Conservation (phyloP, 2,329 filamentous ascomycete species). For the Monilinia fructigena region DNA sequence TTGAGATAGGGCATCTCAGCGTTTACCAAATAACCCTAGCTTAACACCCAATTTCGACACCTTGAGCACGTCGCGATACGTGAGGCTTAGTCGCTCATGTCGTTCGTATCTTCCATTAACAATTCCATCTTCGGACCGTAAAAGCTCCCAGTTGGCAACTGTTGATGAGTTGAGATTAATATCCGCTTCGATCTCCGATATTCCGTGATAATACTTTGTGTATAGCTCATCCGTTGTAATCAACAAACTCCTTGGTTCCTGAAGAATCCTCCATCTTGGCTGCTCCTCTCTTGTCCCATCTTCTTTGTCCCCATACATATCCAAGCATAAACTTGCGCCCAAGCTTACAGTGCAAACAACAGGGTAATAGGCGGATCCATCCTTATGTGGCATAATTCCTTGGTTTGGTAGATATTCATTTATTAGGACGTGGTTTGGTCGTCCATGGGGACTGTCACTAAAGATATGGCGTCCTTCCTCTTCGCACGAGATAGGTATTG, state of each 20-base stretch:
- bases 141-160: slow-evolving; percentile 70
- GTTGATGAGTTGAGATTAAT: slow-evolving; percentile 58
- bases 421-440: slow-evolving; percentile 86
- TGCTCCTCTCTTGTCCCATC: slow-evolving; percentile 56
- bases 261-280: slow-evolving; percentile 62
- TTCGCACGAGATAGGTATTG: slow-evolving; percentile 45
- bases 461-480: slow-evolving; percentile 49
- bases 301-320: slow-evolving; percentile 66
- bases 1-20: slow-evolving; percentile 25
- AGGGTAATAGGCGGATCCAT: slow-evolving; percentile 81
- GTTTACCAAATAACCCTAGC: slow-evolving; percentile 48
- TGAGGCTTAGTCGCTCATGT: slow-evolving; percentile 67
- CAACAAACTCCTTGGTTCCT: slow-evolving; percentile 79
- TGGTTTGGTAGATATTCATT: slow-evolving; percentile 88
- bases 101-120: slow-evolving; percentile 56
- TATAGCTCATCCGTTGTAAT: slow-evolving; percentile 71
- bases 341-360: slow-evolving; percentile 90
- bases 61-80: slow-evolving; percentile 82
- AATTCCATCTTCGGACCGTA: slow-evolving; percentile 52
- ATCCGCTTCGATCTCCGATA: slow-evolving; percentile 66
- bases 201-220: slow-evolving; percentile 71
- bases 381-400: slow-evolving; percentile 97
- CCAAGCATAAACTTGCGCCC: slow-evolving; percentile 72
- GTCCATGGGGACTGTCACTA: slow-evolving; percentile 65
- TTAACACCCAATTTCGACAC: slow-evolving; percentile 72